Percentiles rank a stretch among this genome's conserved stretches.
phyloP scores from a whole-genome alignment of 306 rosid species.

The Sesbania bispinosa region DNA sequence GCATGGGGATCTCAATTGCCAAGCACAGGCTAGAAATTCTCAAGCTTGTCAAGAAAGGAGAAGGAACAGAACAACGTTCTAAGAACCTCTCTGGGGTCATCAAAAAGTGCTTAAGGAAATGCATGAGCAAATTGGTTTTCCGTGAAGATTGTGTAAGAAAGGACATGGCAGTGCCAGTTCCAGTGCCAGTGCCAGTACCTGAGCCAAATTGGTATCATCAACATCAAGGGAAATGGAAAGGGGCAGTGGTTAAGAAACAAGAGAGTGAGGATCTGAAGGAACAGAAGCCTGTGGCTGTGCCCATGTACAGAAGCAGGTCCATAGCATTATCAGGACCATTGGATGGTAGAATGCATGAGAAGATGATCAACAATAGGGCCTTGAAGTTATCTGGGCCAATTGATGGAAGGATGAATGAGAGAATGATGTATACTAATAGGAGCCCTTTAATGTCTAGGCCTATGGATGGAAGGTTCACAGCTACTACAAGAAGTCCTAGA shows the following conservation, averaged over 20 bases:
- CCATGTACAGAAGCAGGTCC: slow-evolving; percentile 35
- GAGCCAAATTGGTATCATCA: slow-evolving; percentile 27
- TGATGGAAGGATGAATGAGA: slow-evolving; percentile 61
- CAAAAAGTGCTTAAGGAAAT: slow-evolving; percentile 55
- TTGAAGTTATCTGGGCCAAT: slow-evolving; percentile 73
- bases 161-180: background rate
- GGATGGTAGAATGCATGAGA: slow-evolving; percentile 52
- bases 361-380: slow-evolving; percentile 12
- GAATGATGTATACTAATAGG: slow-evolving; percentile 33
- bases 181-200: background rate
- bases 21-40: slow-evolving; percentile 89
- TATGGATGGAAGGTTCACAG: slow-evolving; percentile 29
- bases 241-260: slow-evolving; percentile 34
- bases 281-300: slow-evolving; percentile 24
- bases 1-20: slow-evolving; percentile 84
- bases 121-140: slow-evolving; percentile 35
- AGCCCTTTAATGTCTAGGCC: slow-evolving; percentile 45
- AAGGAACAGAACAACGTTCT: background rate
- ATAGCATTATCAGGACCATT: slow-evolving; percentile 82
- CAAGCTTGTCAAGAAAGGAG: slow-evolving; percentile 64
- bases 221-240: slow-evolving; percentile 52
- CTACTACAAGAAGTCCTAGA: slow-evolving; percentile 45
- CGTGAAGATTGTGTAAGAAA: slow-evolving; percentile 17
- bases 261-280: slow-evolving; percentile 29
- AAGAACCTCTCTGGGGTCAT: slow-evolving; percentile 38